Percentiles rank a stretch among this genome's conserved stretches.
phyloP scores from a whole-genome alignment of 2,329 filamentous ascomycete genomes.

The Xylaria sp. region DNA sequence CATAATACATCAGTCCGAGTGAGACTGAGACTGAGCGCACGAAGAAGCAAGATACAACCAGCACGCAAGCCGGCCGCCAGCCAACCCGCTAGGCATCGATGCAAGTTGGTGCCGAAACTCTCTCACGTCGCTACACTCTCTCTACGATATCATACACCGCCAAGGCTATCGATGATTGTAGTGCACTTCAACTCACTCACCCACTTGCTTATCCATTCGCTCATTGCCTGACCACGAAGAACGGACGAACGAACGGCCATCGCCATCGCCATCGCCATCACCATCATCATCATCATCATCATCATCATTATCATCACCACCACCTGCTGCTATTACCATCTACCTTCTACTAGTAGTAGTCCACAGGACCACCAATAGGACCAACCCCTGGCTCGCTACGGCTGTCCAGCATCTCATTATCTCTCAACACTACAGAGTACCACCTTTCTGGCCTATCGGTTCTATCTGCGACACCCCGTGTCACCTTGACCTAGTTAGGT shows the following conservation, averaged over 20 bases:
- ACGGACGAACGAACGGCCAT: not conserved
- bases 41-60: conserved; percentile 1
- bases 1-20: not conserved
- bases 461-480: conserved; percentile 36
- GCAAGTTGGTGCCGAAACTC: conserved; percentile 35
- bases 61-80: not conserved
- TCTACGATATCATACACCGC: not conserved
- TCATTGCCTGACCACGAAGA: not conserved
- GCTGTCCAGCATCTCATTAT: conserved; percentile 34
- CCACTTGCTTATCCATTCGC: too few species aligned
- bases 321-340: not conserved
- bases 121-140: conserved; percentile 26
- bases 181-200: not conserved
- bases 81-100: conserved; percentile 30
- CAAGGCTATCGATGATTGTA: not conserved
- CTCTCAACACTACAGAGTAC: conserved; percentile 32
- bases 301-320: conserved; percentile 4
- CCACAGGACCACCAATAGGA: not conserved
- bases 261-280: not conserved
- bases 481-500: conserved; percentile 9
- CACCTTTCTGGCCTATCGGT: conserved; percentile 32
- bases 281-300: conserved; percentile 1
- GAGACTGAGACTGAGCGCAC: conserved; percentile 1
- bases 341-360: not conserved
- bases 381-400: conserved; percentile 23